Base-by-base conservation (phyloP, 306 rosid genomes). In the Clitoria ternatea region DNA sequence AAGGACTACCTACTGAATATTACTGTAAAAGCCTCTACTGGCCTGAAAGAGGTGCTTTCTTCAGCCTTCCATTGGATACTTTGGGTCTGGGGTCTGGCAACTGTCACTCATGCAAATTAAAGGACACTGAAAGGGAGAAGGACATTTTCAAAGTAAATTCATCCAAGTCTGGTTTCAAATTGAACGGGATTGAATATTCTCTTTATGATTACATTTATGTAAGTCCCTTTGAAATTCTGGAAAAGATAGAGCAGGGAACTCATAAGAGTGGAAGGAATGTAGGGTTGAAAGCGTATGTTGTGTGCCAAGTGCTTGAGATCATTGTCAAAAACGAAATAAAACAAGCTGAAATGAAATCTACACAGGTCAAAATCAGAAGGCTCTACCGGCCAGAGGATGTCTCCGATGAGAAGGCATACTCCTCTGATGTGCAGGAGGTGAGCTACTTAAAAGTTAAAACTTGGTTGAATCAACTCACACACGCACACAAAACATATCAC, bases 301-400 rank as follows among this genome's bases (percentile, higher is more conserved):
- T 94, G 48, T 89, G 97, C 79, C 96, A 94, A 81, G 69, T 91
- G 79, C 72, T 89, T 32, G 96, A 84, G 83, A 68, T 94, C 23
- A 56, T 84, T 63, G 18, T 70, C 30, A 45, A 77, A 54, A 86
- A 83, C 77, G 95, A 84, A 63, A 39, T 72, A 22, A 85, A 84
- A 75, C 77, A 69, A 70, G 69, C 87, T 40, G 82, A 77, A 6
- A 50, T 67, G 3, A 75, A 75, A 45, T 86, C 87, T 35, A 85
- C 91, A 11, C 53, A 86, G 85, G 83, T 91, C 59, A 89, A 85
- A 85, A 83, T 94, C 61, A 83, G 96, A 79, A 87, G 92, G 84
- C 87, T 86, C 77, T 94, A 81, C 76, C 86, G 97, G 67, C 99
- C 99, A 15, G 99, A 94, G 72, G 99, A 94, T 69, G 80, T 91